Conservation (phyloP, 2,329 filamentous ascomycete species). For the Aspergillus spinulosporus region DNA sequence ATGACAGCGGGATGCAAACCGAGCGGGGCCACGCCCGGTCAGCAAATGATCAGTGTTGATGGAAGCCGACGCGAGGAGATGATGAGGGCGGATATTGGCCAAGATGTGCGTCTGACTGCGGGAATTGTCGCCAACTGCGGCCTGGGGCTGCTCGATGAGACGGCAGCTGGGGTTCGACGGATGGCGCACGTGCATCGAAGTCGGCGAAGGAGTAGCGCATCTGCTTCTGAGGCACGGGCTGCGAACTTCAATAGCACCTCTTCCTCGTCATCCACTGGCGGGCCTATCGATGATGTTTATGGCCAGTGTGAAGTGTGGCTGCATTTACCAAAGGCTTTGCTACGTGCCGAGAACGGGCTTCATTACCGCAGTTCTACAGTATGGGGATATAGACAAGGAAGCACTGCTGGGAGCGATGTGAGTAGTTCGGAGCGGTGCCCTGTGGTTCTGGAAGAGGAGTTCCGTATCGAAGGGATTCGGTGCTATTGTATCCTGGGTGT, state of each 20-base stretch:
- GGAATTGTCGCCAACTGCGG: constrained; percentile 38
- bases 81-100: constrained; percentile 28
- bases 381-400: constrained; percentile 34
- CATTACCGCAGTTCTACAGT: constrained; percentile 37
- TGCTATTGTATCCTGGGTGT: constrained; percentile 53
- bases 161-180: constrained; percentile 36
- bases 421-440: constrained; percentile 25
- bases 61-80: constrained; percentile 34
- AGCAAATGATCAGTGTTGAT: constrained; percentile 30
- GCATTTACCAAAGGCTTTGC: constrained; percentile 47
- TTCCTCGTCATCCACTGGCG: constrained; percentile 12
- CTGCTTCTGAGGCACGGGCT: constrained; percentile 14
- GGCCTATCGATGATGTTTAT: constrained; percentile 32
- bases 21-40: constrained; percentile 20
- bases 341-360: constrained; percentile 47
- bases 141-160: constrained; percentile 38
- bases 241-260: constrained; percentile 12
- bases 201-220: constrained; percentile 27
- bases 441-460: constrained; percentile 39
- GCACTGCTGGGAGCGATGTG: constrained; percentile 16
- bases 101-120: constrained; percentile 39
- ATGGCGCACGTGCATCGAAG: constrained; percentile 35
- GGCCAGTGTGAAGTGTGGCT: constrained; percentile 41
- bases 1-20: constrained; percentile 25
- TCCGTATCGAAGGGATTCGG: constrained; percentile 45